phyloP scores from a whole-genome alignment of 306 rosid genomes.

The Pyrus communis region DNA sequence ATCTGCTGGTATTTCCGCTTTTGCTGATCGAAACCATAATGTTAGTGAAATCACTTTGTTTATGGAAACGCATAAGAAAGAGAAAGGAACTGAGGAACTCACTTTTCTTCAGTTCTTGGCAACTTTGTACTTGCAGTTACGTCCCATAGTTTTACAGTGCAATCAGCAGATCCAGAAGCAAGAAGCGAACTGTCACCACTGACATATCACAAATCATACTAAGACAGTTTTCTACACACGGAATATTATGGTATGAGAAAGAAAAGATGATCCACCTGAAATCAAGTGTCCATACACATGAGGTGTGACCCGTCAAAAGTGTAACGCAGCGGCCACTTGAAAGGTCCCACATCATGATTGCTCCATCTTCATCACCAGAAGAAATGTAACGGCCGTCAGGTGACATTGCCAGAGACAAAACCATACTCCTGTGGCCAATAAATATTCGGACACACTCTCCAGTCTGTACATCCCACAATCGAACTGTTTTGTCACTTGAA shows the following conservation, averaged over 20 bases:
- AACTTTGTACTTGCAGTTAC: conserved; percentile 69
- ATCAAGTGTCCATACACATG: conserved; percentile 86
- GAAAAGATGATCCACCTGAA: conserved; percentile 51
- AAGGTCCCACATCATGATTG: conserved; percentile 97
- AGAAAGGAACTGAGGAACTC: conserved; percentile 12
- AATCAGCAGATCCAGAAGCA: conserved; percentile 97
- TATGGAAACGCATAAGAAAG: not conserved
- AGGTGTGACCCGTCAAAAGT: conserved; percentile 84
- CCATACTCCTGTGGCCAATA: conserved; percentile 94
- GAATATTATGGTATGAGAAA: not conserved
- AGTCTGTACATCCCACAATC: conserved; percentile 93
- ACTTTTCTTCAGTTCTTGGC: conserved; percentile 72
- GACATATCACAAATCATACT: not conserved
- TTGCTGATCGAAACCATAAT: conserved; percentile 26
- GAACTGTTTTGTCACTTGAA: conserved; percentile 90
- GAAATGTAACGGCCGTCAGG: conserved; percentile 96
- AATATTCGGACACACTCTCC: conserved; percentile 96
- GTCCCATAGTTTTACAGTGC: conserved; percentile 95
- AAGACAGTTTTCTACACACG: not conserved
- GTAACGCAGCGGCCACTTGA: conserved; percentile 81
- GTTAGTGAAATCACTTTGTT: not conserved
- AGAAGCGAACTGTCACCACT: conserved; percentile 91
- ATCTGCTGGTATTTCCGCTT: conserved; percentile 64
- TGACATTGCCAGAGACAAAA: conserved; percentile 85
- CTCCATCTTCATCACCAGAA: conserved; percentile 93